phyloP scores from a whole-genome alignment of 2,329 filamentous ascomycete genomes.

The Pyrenophora teres region DNA sequence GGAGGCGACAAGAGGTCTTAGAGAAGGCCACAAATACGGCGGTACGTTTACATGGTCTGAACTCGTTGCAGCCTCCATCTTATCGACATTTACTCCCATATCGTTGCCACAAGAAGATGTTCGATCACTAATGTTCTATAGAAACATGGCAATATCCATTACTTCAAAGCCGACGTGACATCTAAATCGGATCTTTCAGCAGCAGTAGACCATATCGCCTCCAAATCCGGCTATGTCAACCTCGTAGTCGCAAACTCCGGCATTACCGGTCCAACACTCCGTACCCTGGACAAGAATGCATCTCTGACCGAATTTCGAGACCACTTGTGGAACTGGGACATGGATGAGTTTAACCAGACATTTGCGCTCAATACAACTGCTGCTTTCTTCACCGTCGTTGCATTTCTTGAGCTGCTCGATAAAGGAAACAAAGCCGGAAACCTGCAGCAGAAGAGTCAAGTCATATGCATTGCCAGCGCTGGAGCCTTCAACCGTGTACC shows the following conservation, averaged over 20 bases:
- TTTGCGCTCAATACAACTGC: constrained; percentile 43
- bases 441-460: constrained; percentile 8
- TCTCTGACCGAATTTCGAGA: constrained; percentile 7
- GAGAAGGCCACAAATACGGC: constrained; percentile 11
- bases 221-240: constrained; percentile 26
- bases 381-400: constrained; percentile 48
- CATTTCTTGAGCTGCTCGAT: constrained; percentile 49
- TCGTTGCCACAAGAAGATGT: neutral
- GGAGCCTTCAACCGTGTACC: constrained; percentile 22
- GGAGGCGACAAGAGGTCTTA: constrained; percentile 26
- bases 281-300: constrained; percentile 1
- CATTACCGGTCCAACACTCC: constrained; percentile 18
- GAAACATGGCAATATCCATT: constrained; percentile 13
- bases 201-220: constrained; percentile 15
- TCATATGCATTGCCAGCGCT: constrained; percentile 3
- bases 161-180: constrained; percentile 27
- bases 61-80: neutral
- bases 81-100: too few relatives aligned
- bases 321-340: constrained; percentile 9
- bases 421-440: constrained; percentile 40
- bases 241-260: constrained; percentile 32
- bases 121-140: neutral
- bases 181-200: constrained; percentile 21
- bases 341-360: constrained; percentile 33
- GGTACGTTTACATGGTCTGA: neutral